Conservation (phyloP, 2,329 filamentous ascomycete species). For the Bisporella sp. region DNA sequence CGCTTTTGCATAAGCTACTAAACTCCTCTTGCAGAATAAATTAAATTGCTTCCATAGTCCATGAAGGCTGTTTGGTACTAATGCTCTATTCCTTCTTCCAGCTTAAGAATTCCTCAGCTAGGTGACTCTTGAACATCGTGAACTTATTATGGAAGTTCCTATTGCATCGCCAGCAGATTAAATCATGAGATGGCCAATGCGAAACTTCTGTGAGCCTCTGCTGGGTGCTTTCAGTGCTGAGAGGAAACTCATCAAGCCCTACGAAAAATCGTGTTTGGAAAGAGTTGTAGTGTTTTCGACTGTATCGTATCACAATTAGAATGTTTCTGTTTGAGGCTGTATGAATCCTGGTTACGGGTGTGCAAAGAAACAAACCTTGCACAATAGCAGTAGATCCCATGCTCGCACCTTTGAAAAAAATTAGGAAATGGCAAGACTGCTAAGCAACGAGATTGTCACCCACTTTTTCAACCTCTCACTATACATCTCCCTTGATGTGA, state of each 20-base stretch:
- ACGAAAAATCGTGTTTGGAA: constrained; percentile 85
- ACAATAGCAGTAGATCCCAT: too few relatives aligned
- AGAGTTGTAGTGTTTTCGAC: constrained; percentile 81
- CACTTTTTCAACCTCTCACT: constrained; percentile 64
- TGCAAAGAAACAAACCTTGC: too few relatives aligned
- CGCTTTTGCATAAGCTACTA: too few relatives aligned
- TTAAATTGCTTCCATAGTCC: too few relatives aligned
- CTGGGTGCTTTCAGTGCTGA: constrained; percentile 53
- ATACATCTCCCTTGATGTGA: constrained; percentile 73
- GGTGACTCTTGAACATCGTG: constrained; percentile 65
- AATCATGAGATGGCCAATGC: constrained; percentile 56
- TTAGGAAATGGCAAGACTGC: not conserved
- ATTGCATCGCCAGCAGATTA: constrained; percentile 82
- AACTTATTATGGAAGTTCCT: constrained; percentile 69
- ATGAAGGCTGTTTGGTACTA: too few relatives aligned
- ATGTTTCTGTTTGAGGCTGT: too few relatives aligned
- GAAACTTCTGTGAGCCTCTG: constrained; percentile 49
- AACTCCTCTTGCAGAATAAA: too few relatives aligned
- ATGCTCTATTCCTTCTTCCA: constrained; percentile 58
- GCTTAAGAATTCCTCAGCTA: constrained; percentile 64
- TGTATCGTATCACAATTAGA: not conserved
- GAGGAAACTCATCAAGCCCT: constrained; percentile 69
- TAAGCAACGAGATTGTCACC: not conserved
- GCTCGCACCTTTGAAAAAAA: not conserved
- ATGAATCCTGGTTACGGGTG: too few relatives aligned